Base-by-base conservation (phyloP, 306 rosid genomes). In the Sophora flavescens region DNA sequence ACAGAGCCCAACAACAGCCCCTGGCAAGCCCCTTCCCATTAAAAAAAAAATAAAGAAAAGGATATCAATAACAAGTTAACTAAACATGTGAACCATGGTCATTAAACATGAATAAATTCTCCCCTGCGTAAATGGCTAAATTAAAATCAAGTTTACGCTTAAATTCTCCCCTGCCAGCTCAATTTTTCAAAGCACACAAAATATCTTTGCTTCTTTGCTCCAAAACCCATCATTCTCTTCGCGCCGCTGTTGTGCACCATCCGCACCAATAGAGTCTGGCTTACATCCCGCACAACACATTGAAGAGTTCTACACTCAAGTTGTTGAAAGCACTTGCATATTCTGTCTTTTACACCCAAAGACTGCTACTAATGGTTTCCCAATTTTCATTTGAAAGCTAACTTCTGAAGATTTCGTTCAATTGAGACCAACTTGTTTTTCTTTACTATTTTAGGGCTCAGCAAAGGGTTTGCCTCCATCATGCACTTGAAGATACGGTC, bases 391-490 rank as follows among this genome's bases (percentile, higher is more conserved):
- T 53, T 58, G 59, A 74, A 83, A 16, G 35, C 4, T 22, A 3
- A 28, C 45, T 70, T 67, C 17, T 63, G 66, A 73, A 62, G 17
- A 53, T 38, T 74, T 61, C 30, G 6, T 18, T 54, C 45, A 15
- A 10, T 35, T 32, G 39, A 18, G 26, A 50, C 45, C 78, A 26
- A 32, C 35, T 65, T 42, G 12, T 60, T 36, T 68, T 36, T 14
- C 5, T 48, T 22, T 39, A 54, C 28, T 57, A 5, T 35, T 77
- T 73, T 42, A 93, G 98, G 88, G 81, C 35, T 88, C 96, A 1
- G 88, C 81, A 6, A 89, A 73, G 87, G 84, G 78, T 82, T 87
- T 93, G 81, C 93, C 96, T 72, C 2, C 52, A 66, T 84, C 92
- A 12, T 91, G 97, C 87, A 93, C 90, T 63, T 87, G 93, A 65